Evolutionary conservation across 2,329 filamentous ascomycete genomes (phyloP).

Genomic region (Sporothrix humicola): DNA sequence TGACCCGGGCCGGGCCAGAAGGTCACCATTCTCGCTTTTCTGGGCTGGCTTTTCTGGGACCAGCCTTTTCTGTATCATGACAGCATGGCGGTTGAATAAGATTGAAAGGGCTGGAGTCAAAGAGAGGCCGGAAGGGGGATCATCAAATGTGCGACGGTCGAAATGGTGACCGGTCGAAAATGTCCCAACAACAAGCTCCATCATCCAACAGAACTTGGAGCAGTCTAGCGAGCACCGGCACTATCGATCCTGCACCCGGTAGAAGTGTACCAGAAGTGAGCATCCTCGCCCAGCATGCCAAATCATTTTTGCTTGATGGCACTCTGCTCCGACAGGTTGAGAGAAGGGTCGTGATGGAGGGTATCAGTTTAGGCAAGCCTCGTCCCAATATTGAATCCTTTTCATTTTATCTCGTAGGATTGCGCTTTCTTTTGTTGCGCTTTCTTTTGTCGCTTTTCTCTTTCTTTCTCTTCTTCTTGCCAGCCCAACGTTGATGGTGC

Average conservation of each 20-base stretch:
- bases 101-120: too few species aligned
- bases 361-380: background rate
- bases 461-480: background rate
- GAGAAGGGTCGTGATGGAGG: background rate
- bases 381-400: slow-evolving; percentile 16
- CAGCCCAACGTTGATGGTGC: background rate
- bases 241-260: background rate
- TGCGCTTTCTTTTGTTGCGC: too few species aligned
- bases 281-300: background rate
- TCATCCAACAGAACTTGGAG: background rate
- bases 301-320: background rate
- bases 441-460: too few species aligned
- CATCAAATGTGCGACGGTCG: background rate
- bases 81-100: background rate
- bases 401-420: background rate
- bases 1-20: background rate
- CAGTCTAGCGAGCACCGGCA: background rate
- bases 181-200: background rate
- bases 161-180: background rate
- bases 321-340: background rate
- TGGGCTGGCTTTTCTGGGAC: background rate
- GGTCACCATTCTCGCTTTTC: background rate
- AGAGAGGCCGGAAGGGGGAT: background rate
- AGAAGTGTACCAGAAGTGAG: background rate
- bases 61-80: background rate